Evolutionary conservation across 345 rosid genomes (phyloP).

Genomic region (Excoecaria cochinchinensis): DNA sequence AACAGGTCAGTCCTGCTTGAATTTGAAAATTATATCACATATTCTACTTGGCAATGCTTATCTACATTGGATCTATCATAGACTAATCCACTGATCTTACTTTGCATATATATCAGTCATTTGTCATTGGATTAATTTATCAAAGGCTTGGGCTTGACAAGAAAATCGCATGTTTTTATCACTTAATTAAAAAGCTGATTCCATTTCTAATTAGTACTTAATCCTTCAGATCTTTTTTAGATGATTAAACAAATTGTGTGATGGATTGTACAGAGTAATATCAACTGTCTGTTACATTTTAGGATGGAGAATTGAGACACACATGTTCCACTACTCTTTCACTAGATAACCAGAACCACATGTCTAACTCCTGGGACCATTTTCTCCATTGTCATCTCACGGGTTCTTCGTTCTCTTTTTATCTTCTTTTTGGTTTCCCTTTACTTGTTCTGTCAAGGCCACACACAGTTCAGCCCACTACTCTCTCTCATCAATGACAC

Average conservation of each 20-base stretch:
- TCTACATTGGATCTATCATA: too few species aligned
- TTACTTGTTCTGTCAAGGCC: not conserved
- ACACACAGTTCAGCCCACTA: not conserved
- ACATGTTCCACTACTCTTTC: not conserved
- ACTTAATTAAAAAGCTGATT: too few species aligned
- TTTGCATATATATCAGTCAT: too few species aligned
- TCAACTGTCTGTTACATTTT: not conserved
- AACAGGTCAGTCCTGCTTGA: slow-evolving; percentile 34
- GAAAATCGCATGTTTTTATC: too few species aligned
- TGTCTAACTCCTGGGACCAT: slow-evolving; percentile 7
- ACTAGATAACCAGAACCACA: not conserved
- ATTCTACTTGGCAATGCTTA: too few species aligned
- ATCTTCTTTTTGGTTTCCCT: not conserved
- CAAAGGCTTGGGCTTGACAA: too few species aligned
- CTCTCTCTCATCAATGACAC: slow-evolving; percentile 4
- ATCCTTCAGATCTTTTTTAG: too few species aligned
- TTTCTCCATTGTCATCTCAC: not conserved
- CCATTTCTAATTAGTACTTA: too few species aligned
- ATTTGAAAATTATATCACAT: not conserved
- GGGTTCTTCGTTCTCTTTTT: not conserved
- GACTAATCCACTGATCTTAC: too few species aligned
- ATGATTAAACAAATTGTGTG: too few species aligned
- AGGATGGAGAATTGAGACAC: not conserved
- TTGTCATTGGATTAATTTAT: too few species aligned
- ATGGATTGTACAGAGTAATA: not conserved